phyloP scores from a whole-genome alignment of 495 filamentous ascomycete genomes.

The Hypoxylon rickii region DNA sequence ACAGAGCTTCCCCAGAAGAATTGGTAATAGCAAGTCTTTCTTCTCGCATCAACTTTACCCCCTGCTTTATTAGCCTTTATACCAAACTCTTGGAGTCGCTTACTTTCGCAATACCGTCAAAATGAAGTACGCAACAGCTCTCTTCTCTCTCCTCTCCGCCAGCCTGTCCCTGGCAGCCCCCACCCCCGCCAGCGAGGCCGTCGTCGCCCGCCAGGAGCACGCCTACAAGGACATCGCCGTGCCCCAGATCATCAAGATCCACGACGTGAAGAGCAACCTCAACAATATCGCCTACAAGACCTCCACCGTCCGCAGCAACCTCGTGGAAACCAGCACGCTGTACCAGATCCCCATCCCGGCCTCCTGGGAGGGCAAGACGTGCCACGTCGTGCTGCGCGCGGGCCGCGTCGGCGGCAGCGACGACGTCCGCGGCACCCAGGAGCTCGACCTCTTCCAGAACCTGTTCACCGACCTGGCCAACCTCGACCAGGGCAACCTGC shows the following conservation, averaged over 20 bases:
- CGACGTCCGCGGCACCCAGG: slow-evolving; percentile 7
- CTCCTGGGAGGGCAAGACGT: slow-evolving; percentile 25
- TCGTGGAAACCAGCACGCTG: slow-evolving; percentile 30
- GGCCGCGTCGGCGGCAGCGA: slow-evolving; percentile 1
- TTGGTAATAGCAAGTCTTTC: too few species aligned
- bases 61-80: background rate
- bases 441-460: slow-evolving; percentile 34
- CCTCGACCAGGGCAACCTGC: slow-evolving; percentile 26
- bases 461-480: slow-evolving; percentile 24
- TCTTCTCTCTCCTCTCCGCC: slow-evolving; percentile 32
- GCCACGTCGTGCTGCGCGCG: slow-evolving; percentile 27
- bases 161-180: slow-evolving; percentile 36
- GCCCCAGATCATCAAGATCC: slow-evolving; percentile 30
- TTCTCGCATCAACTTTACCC: background rate
- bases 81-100: background rate
- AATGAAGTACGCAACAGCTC: slow-evolving; percentile 38
- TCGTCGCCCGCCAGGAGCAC: slow-evolving; percentile 2
- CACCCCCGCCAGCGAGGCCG: slow-evolving; percentile 4
- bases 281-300: slow-evolving; percentile 10
- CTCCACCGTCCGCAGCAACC: slow-evolving; percentile 16
- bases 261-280: slow-evolving; percentile 23
- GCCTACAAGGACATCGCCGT: slow-evolving; percentile 24
- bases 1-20: too few species aligned
- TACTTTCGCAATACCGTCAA: too few species aligned
- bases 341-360: slow-evolving; percentile 37